phyloP scores from a whole-genome alignment of 345 rosid genomes.

The Salix brachista region DNA sequence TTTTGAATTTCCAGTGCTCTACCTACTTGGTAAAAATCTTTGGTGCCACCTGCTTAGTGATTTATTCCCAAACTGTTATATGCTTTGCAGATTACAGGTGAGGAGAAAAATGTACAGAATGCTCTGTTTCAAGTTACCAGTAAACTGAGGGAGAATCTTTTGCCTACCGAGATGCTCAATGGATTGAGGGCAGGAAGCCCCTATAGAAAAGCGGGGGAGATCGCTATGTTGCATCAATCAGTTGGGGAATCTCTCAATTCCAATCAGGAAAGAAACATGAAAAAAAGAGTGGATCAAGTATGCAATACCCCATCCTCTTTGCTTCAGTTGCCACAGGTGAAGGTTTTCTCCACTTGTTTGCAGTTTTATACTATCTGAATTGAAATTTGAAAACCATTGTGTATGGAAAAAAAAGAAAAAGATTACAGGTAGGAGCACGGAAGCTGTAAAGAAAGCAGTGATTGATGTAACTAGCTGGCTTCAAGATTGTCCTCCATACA shows the following conservation, averaged over 20 bases:
- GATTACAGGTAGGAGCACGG: conserved; percentile 44
- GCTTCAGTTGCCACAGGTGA: conserved; percentile 34
- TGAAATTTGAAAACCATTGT: background rate
- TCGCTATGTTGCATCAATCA: conserved; percentile 8
- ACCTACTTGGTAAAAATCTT: background rate
- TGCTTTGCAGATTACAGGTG: conserved; percentile 44
- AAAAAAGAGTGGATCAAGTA: conserved; percentile 27
- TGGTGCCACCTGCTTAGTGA: conserved; percentile 1
- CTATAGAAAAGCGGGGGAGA: conserved; percentile 22
- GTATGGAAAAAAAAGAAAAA: conserved; percentile 13
- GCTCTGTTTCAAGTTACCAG: conserved; percentile 37
- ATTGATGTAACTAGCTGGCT: conserved; percentile 44
- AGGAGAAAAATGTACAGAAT: conserved; percentile 37
- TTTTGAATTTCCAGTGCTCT: background rate
- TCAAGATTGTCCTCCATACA: conserved; percentile 34
- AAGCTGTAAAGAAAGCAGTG: conserved; percentile 62
- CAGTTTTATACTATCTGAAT: background rate
- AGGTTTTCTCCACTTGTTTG: conserved; percentile 5
- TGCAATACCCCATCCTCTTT: conserved; percentile 15
- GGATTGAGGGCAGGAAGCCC: conserved; percentile 21
- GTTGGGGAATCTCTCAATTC: conserved; percentile 12
- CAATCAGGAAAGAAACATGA: conserved; percentile 20
- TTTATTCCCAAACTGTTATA: background rate
- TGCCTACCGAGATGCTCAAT: conserved; percentile 31
- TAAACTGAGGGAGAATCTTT: conserved; percentile 34